Evolutionary conservation across 352 stramenopile genomes (phyloP).

Genomic region (Pythium scleroteichum): DNA sequence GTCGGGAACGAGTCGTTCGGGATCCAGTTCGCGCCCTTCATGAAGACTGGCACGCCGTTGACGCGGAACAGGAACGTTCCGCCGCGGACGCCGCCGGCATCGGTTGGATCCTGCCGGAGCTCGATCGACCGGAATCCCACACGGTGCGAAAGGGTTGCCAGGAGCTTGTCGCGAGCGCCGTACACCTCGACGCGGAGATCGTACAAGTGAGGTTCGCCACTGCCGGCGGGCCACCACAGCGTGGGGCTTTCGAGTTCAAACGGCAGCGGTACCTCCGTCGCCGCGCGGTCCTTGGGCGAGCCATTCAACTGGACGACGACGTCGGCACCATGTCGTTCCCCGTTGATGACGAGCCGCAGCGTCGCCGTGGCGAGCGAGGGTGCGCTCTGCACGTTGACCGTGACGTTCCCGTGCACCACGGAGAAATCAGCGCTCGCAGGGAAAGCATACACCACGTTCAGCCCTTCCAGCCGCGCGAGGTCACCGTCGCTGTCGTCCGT

Average conservation of each 20-base stretch:
- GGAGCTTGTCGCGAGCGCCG: neutral
- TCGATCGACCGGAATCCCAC: slow-evolving; percentile 63
- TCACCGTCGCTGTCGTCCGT: slow-evolving; percentile 24
- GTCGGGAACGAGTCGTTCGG: slow-evolving; percentile 78
- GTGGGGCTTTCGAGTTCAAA: slow-evolving; percentile 32
- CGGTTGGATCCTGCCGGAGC: slow-evolving; percentile 55
- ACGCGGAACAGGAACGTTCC: slow-evolving; percentile 79
- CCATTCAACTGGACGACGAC: neutral
- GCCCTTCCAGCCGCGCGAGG: slow-evolving; percentile 15
- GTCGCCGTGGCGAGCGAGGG: slow-evolving; percentile 21
- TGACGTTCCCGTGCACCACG: slow-evolving; percentile 42
- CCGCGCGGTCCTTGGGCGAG: neutral
- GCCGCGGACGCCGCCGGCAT: slow-evolving; percentile 41
- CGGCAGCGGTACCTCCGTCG: slow-evolving; percentile 4
- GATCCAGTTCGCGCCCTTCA: slow-evolving; percentile 84
- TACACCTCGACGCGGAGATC: slow-evolving; percentile 41
- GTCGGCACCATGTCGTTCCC: slow-evolving; percentile 22
- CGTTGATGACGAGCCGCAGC: slow-evolving; percentile 55
- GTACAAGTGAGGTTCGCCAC: slow-evolving; percentile 68
- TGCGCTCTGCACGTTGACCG: slow-evolving; percentile 34
- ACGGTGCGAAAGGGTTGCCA: slow-evolving; percentile 34
- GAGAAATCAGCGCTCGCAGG: slow-evolving; percentile 33
- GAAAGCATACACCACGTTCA: slow-evolving; percentile 54
- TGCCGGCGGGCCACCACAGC: slow-evolving; percentile 74
- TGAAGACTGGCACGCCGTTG: slow-evolving; percentile 64